These are phyloP conservation scores for Flaveria brownii DNA, from an alignment of 129 eudicot species.

Conservation along the genomic window DNA sequence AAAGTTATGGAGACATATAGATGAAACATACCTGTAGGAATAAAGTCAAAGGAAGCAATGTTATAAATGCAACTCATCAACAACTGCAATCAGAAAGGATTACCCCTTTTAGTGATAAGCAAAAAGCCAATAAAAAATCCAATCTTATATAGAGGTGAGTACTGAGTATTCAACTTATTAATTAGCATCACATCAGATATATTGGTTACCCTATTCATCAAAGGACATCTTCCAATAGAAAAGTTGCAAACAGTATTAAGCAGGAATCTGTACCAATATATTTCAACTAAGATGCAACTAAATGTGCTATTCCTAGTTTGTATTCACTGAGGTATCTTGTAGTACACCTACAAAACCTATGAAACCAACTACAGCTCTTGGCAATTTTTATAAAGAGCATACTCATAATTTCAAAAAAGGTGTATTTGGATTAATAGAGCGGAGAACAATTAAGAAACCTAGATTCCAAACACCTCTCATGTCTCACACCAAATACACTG, in stretches of 20 bases:
- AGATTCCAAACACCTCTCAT: too few relatives aligned
- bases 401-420: too few relatives aligned
- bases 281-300: background rate
- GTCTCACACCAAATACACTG: too few relatives aligned
- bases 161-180: constrained; percentile 1
- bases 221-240: too few relatives aligned
- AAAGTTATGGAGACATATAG: constrained; percentile 18
- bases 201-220: background rate
- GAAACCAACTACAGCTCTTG: too few relatives aligned
- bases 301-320: background rate
- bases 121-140: background rate
- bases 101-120: background rate
- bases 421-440: too few relatives aligned
- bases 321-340: background rate
- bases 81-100: constrained; percentile 44
- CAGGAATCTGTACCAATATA: background rate
- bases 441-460: too few relatives aligned
- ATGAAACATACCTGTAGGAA: constrained; percentile 54
- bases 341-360: too few relatives aligned
- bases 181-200: background rate
- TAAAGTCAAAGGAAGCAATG: constrained; percentile 50
- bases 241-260: background rate
- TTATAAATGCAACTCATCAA: constrained; percentile 49
- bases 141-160: background rate
- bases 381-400: too few relatives aligned